phyloP scores from a whole-genome alignment of 2,329 filamentous ascomycete genomes.

The Leptographium lundbergii region DNA sequence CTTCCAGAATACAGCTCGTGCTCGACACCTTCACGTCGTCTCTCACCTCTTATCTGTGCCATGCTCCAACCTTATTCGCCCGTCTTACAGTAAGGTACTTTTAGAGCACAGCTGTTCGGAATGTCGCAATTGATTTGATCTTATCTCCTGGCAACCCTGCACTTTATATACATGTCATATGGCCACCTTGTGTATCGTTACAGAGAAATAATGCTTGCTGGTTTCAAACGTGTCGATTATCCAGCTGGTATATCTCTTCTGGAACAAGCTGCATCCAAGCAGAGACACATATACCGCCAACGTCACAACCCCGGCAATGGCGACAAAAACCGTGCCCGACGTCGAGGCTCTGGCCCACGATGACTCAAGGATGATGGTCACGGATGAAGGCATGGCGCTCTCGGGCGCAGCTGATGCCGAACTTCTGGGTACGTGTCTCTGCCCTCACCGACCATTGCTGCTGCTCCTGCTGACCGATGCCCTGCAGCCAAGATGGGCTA shows the following conservation, averaged over 20 bases:
- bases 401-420: constrained; percentile 19
- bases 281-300: too few relatives aligned
- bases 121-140: not conserved
- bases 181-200: not conserved
- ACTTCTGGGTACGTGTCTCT: constrained; percentile 15
- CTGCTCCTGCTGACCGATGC: not conserved
- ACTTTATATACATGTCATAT: not conserved
- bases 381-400: constrained; percentile 12
- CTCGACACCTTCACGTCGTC: too few relatives aligned
- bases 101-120: too few relatives aligned
- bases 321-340: not conserved
- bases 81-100: not conserved
- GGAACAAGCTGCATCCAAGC: too few relatives aligned
- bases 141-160: not conserved
- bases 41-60: not conserved
- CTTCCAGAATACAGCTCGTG: not conserved
- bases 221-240: not conserved
- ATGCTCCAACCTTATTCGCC: not conserved
- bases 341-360: constrained; percentile 10
- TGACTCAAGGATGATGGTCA: constrained; percentile 8
- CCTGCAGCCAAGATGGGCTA: constrained; percentile 19
- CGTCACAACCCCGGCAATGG: not conserved
- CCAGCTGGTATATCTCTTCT: not conserved
- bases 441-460: too few relatives aligned
- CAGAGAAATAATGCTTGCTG: not conserved